Base-by-base conservation (phyloP, 2,329 filamentous ascomycete species). In the Biscogniauxia sp. region DNA sequence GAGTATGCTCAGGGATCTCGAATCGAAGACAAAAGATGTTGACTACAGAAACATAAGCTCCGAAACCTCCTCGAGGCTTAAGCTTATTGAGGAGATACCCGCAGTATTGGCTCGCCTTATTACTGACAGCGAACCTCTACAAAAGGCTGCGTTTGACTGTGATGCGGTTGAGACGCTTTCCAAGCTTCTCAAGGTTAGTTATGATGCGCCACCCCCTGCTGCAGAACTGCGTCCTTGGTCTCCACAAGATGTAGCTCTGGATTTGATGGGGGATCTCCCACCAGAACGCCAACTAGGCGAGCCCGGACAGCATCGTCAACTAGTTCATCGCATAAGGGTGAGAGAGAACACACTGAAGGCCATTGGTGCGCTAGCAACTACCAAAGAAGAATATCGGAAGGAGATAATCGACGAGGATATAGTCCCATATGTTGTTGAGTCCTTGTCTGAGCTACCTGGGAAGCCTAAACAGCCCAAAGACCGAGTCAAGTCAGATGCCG, bases 301-400 rank as follows among this genome's bases (percentile, higher is more conserved):
- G 11, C 76, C 78, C n/a, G 88, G 89, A 3, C 82, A 88, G 60
- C 80, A 87, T 25, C 81, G 85, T 1, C 74, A 76, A 68, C 83
- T 81, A 70, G 86, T 75, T 65, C 92, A 96, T 74, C 86, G 88
- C 23, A 88, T 93, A 74, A 88, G 83, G 67, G 84, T 93, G 65
- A 86, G 95, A 57, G 90, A 94, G 74, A 88, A 85, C 55, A 85
- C 88, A 1, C 77, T 98, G 19, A 88, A 88, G 69, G 93, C 92
- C 1, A 79, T 98, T 59, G 91, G 91, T n/a, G 89, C 92, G 2
- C 80, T 98, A 55, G 87, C 91, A 1, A 86, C 91, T 2, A 89
- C 89, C 68, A 92, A 93, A 69, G 93, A 98, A 67, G 86, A 90
- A 23, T 92, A 94, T 70, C 84, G 93, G 51, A 96, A 96, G 71